These are phyloP conservation scores for Neocatenulostroma microsporum DNA, from an alignment of 2,329 filamentous ascomycete genomes.

Conservation along the genomic window DNA sequence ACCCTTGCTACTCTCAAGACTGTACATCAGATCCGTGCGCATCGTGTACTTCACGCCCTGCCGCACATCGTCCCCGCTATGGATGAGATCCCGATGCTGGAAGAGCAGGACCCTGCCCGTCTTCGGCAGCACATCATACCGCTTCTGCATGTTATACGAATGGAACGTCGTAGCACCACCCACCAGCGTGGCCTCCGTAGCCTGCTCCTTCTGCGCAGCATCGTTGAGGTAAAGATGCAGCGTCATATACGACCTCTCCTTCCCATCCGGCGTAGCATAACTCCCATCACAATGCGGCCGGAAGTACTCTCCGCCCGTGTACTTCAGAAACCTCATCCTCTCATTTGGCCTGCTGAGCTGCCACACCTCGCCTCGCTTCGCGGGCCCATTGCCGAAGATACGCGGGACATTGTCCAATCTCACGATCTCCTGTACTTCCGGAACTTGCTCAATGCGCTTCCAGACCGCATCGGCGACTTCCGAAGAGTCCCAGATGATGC, in stretches of 20 bases:
- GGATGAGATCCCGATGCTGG: constrained; percentile 47
- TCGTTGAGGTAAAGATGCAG: constrained; percentile 46
- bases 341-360: constrained; percentile 54
- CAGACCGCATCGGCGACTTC: constrained; percentile 57
- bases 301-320: constrained; percentile 66
- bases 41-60: constrained; percentile 49
- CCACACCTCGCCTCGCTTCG: constrained; percentile 38
- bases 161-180: constrained; percentile 51
- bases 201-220: constrained; percentile 22
- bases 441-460: constrained; percentile 45
- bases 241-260: constrained; percentile 46
- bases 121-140: constrained; percentile 43
- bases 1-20: constrained; percentile 20
- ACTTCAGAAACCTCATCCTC: constrained; percentile 67
- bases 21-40: constrained; percentile 51
- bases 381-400: constrained; percentile 41
- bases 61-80: constrained; percentile 49
- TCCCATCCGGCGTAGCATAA: constrained; percentile 51
- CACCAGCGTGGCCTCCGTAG: constrained; percentile 27
- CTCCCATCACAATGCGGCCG: constrained; percentile 61
- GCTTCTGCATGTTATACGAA: constrained; percentile 24
- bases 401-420: constrained; percentile 29
- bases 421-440: constrained; percentile 41
- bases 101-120: constrained; percentile 48
- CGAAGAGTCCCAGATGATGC: constrained; percentile 66